Evolutionary conservation across 805 yeast species (phyloP), one percentile per base, ranked within the genome.

Genomic region (Crinitomyces ghanaensis): DNA sequence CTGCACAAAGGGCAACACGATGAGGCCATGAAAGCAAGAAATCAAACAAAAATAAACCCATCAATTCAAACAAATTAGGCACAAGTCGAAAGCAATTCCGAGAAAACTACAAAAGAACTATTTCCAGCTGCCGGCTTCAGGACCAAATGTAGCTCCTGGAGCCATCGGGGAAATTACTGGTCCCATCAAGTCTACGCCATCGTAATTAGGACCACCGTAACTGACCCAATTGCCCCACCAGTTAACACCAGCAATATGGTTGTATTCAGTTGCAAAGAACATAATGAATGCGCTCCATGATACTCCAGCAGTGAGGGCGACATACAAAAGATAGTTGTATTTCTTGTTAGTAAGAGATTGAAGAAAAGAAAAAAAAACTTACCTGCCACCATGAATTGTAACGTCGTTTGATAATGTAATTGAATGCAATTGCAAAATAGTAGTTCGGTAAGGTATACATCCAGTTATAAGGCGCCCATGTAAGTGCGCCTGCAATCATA

Each of bases 351-450:
- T n/a, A n/a, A n/a, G n/a, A n/a, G n/a, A n/a, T n/a, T n/a, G n/a
- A n/a, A n/a, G n/a, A n/a, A n/a, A n/a, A n/a, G n/a, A n/a, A n/a
- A n/a, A n/a, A n/a, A n/a, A n/a, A n/a, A n/a, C n/a, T n/a, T n/a
- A n/a, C n/a, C n/a, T n/a, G n/a, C 73, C 73, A 68, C 74, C 73
- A 68, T 19, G 54, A 46, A 5, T 61, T 46, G 40, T 65, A 68
- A 35, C 60, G 51, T 33, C 54, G 50, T 35, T 62, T 63, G 40
- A 68, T 49, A 37, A 54, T 50, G 40, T 59, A 62, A 65, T 65
- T 67, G 58, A 69, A 69, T 21, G 54, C 36, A 42, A 54, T 57
- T 11, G 70, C 60, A 31, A 65, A 28, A 30, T 49, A 49, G 21
- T 65, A 48, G 4, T 70, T 70, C 5, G 68, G 60, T 26, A 53